Conservation (phyloP, 208 protist genomes). For the Histomonas meleagridis region DNA sequence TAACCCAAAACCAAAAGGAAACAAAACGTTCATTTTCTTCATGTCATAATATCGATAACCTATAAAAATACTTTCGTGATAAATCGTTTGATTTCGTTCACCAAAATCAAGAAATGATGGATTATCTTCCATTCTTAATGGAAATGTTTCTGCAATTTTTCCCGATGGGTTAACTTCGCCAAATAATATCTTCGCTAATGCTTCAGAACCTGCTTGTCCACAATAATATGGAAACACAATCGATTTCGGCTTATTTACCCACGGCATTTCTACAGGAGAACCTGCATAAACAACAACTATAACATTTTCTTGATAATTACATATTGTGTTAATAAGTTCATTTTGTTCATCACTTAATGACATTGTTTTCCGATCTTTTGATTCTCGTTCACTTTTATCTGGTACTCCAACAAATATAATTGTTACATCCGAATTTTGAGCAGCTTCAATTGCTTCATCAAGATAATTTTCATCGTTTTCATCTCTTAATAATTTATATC, state of each 20-base stretch:
- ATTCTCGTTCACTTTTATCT: neutral
- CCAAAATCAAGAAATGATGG: constrained; percentile 16
- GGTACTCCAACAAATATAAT: neutral
- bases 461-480: neutral
- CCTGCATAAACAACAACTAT: neutral
- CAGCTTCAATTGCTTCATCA: neutral
- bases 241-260: neutral
- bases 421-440: neutral
- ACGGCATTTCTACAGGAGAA: neutral
- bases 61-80: constrained; percentile 44
- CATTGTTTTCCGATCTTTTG: neutral
- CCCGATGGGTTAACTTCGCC: constrained; percentile 28
- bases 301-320: neutral
- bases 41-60: constrained; percentile 48
- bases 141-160: constrained; percentile 41
- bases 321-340: neutral
- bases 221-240: neutral
- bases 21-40: constrained; percentile 25
- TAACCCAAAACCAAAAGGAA: constrained; percentile 49
- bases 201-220: neutral
- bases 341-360: neutral
- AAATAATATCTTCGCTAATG: neutral
- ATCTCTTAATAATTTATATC: neutral
- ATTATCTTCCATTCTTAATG: neutral
- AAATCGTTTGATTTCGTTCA: constrained; percentile 20